These are phyloP conservation scores for Mesembryanthemum crystallinum DNA, from an alignment of 148 eudicot genomes.

Conservation along the genomic window DNA sequence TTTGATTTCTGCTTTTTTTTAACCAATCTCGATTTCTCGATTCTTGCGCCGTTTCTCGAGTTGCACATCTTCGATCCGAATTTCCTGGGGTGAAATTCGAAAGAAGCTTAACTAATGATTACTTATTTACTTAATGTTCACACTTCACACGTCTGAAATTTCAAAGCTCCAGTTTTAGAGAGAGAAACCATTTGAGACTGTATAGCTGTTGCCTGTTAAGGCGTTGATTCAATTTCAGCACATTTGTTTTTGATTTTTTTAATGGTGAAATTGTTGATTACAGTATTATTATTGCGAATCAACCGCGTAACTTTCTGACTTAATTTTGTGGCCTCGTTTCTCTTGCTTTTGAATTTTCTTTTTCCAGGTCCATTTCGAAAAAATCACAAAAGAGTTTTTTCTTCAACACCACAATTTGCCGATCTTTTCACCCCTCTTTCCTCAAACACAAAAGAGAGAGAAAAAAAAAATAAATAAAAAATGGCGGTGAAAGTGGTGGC, in stretches of 20 bases:
- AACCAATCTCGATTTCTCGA: not conserved
- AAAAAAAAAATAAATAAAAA: not conserved
- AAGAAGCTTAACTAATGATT: constrained; percentile 8
- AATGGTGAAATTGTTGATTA: not conserved
- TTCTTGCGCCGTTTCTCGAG: not conserved
- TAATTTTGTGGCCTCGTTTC: not conserved
- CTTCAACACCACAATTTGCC: not conserved
- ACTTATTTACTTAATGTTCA: not conserved
- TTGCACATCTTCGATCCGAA: constrained; percentile 22
- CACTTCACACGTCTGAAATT: constrained; percentile 5
- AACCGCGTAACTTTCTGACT: not conserved
- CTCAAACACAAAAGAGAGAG: no score
- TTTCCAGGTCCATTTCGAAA: constrained; percentile 1
- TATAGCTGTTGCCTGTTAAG: not conserved
- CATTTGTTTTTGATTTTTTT: not conserved
- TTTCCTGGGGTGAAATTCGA: constrained; percentile 7
- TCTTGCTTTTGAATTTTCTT: not conserved
- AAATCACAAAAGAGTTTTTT: not conserved
- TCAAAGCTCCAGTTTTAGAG: not conserved
- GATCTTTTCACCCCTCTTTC: not conserved
- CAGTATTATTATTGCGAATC: no score
- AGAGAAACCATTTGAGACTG: not conserved
- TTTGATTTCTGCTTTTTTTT: not conserved
- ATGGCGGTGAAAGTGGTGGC: constrained; percentile 50
- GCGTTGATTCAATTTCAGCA: not conserved